Percentiles rank a stretch among this genome's conserved stretches.
Conservation (phyloP, 345 rosid species). For the Cardamine chenopodiifolia region DNA sequence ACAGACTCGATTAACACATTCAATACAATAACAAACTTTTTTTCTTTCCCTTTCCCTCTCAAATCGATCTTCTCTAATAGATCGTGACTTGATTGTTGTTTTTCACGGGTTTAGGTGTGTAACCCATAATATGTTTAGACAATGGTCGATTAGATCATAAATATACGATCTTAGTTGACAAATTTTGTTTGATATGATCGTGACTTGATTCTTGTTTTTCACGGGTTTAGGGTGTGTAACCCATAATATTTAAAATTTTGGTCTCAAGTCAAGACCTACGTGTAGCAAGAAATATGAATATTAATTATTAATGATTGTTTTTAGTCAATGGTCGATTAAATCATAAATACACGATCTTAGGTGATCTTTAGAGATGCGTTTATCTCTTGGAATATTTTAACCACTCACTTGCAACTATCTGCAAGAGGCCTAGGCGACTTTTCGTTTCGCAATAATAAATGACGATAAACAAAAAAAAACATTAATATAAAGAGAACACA, state of each 20-base stretch:
- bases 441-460: constrained; percentile 3
- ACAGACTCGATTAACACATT: too few species aligned
- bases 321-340: background rate
- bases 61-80: too few species aligned
- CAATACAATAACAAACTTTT: too few species aligned
- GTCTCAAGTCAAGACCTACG: background rate
- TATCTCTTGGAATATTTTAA: background rate
- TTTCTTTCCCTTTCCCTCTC: too few species aligned
- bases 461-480: background rate
- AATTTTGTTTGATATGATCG: background rate
- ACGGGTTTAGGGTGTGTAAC: background rate
- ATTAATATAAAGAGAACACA: background rate
- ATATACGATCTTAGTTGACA: too few species aligned
- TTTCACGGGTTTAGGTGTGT: background rate
- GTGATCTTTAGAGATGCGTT: background rate
- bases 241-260: background rate
- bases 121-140: too few species aligned
- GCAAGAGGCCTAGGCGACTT: constrained; percentile 32
- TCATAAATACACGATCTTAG: background rate
- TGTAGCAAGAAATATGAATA: too few species aligned
- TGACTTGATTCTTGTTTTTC: background rate
- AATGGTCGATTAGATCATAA: too few species aligned
- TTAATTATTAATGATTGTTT: background rate
- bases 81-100: background rate
- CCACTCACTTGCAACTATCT: constrained; percentile 13